phyloP scores from a whole-genome alignment of 2,329 filamentous ascomycete species.

The Chalaropsis thielavioides region DNA sequence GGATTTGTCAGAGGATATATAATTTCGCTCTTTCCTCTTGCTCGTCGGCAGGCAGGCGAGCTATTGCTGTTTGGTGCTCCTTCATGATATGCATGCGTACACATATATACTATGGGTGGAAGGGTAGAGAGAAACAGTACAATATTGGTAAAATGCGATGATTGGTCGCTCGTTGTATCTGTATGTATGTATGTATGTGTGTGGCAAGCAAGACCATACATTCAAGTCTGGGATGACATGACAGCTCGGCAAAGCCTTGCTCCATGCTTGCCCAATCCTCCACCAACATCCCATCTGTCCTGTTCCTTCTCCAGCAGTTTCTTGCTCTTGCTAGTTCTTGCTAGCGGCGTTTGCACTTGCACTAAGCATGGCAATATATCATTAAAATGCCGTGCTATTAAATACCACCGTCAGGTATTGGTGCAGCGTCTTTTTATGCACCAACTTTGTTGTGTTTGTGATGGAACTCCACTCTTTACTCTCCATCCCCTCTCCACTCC shows the following conservation, averaged over 20 bases:
- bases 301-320: neutral
- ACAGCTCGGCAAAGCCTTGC: conserved; percentile 4
- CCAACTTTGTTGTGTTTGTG: too few relatives aligned
- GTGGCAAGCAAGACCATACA: neutral
- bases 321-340: too few relatives aligned
- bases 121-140: too few relatives aligned
- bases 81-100: neutral
- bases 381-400: neutral
- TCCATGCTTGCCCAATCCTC: conserved; percentile 1
- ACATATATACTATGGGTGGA: too few relatives aligned
- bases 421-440: neutral
- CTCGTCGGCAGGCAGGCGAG: neutral
- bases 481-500: too few relatives aligned
- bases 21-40: neutral
- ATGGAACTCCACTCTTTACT: too few relatives aligned
- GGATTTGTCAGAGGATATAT: neutral
- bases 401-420: neutral
- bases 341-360: neutral
- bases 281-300: neutral
- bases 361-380: neutral
- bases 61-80: neutral
- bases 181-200: too few relatives aligned
- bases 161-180: too few relatives aligned
- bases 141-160: too few relatives aligned
- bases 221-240: neutral